A percentile compares a stretch with the other conserved stretches of the same genome.
These are phyloP conservation scores for Penicillium roqueforti DNA, from an alignment of 495 filamentous ascomycete genomes.

Conservation along the genomic window DNA sequence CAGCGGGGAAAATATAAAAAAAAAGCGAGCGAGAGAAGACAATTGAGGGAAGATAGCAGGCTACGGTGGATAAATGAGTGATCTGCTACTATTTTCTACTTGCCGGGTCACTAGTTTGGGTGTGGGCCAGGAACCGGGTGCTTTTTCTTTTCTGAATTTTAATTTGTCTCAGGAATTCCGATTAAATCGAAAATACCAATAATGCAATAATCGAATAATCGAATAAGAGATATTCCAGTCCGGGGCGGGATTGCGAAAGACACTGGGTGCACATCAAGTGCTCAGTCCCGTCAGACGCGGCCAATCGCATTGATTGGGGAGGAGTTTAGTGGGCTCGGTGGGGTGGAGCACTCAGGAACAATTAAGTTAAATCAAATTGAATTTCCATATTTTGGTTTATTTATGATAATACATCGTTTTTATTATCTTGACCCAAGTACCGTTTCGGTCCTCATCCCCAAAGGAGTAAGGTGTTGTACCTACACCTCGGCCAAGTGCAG, in stretches of 20 bases:
- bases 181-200: slow-evolving; percentile 6
- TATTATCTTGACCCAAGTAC: neutral
- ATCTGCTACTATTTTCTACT: slow-evolving; percentile 41
- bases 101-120: slow-evolving; percentile 31
- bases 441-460: neutral
- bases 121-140: slow-evolving; percentile 36
- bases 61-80: slow-evolving; percentile 43
- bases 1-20: neutral
- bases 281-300: slow-evolving; percentile 8
- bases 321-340: neutral
- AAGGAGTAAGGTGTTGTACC: neutral
- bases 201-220: neutral
- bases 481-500: too few relatives aligned
- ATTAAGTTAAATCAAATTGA: too few relatives aligned
- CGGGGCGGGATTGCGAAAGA: slow-evolving; percentile 27
- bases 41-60: slow-evolving; percentile 25
- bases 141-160: slow-evolving; percentile 13
- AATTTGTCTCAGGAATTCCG: slow-evolving; percentile 9
- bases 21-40: slow-evolving; percentile 22
- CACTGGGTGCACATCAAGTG: slow-evolving; percentile 9
- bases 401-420: too few relatives aligned
- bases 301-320: slow-evolving; percentile 1
- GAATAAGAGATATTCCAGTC: slow-evolving; percentile 8
- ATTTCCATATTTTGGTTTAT: too few relatives aligned
- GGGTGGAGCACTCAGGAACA: too few relatives aligned